Conservation (phyloP, 495 filamentous ascomycete genomes). For the Hyaloscypha variabilis region DNA sequence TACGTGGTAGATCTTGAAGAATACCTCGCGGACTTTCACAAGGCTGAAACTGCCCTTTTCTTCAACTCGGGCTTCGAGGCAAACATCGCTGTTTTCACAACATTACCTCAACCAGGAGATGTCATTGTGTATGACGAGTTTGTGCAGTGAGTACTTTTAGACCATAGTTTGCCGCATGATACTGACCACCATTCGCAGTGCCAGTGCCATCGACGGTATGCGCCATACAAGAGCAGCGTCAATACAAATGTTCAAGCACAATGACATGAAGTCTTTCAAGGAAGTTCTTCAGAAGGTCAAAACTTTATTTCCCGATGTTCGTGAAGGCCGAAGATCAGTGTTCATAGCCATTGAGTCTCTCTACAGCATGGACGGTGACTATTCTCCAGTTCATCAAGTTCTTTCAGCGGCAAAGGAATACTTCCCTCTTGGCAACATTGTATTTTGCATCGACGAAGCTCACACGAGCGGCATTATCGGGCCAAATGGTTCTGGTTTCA, state of each 20-base stretch:
- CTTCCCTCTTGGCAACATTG: slow-evolving; percentile 36
- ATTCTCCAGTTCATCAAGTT: slow-evolving; percentile 59
- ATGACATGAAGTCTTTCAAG: slow-evolving; percentile 47
- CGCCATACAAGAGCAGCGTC: slow-evolving; percentile 48
- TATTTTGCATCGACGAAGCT: no score
- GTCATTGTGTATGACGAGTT: slow-evolving; percentile 64
- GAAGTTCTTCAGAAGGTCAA: slow-evolving; percentile 43
- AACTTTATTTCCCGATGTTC: slow-evolving; percentile 35
- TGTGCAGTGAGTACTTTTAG: slow-evolving; percentile 44
- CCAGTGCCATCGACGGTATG: slow-evolving; percentile 68
- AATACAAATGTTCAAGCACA: slow-evolving; percentile 56
- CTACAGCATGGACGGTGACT: slow-evolving; percentile 73
- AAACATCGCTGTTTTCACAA: slow-evolving; percentile 57
- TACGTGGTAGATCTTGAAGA: slow-evolving; percentile 60
- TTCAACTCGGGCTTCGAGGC: slow-evolving; percentile 66
- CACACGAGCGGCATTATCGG: no score
- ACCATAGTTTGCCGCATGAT: no score
- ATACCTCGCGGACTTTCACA: slow-evolving; percentile 62
- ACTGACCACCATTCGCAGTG: slow-evolving; percentile 34
- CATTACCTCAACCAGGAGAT: slow-evolving; percentile 63
- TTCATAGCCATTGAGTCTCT: slow-evolving; percentile 63
- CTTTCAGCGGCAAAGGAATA: slow-evolving; percentile 52
- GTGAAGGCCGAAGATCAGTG: slow-evolving; percentile 33
- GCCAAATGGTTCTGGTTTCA: no score
- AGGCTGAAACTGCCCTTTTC: slow-evolving; percentile 53